Conservation (phyloP, 352 stramenopile genomes). For the Blastocystis sp. region DNA sequence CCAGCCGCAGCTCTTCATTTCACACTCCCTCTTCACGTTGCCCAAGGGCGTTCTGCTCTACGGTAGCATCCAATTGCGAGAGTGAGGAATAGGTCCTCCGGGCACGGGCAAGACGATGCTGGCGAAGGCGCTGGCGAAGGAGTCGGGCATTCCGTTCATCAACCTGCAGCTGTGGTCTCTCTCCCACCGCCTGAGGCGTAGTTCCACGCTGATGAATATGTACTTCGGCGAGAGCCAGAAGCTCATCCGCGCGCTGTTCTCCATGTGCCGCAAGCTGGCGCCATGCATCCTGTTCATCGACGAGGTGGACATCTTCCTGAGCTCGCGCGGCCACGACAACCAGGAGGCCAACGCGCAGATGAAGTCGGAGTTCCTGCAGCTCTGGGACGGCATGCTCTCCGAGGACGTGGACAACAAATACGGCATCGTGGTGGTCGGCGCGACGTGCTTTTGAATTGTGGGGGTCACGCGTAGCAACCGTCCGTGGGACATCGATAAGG, state of each 20-base stretch:
- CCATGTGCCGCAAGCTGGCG: conserved; percentile 80
- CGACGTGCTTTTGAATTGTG: background rate
- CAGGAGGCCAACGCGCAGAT: conserved; percentile 66
- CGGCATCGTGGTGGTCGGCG: conserved; percentile 59
- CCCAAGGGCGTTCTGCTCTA: conserved; percentile 85
- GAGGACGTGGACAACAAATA: conserved; percentile 71
- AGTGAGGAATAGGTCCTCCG: conserved; percentile 77
- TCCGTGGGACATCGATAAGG: conserved; percentile 75
- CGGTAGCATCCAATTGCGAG: background rate
- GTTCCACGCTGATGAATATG: conserved; percentile 69
- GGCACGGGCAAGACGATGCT: conserved; percentile 87
- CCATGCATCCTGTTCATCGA: conserved; percentile 87
- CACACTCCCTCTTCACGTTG: conserved; percentile 77
- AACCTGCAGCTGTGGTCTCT: conserved; percentile 50
- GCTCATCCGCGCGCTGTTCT: conserved; percentile 81
- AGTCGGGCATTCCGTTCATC: conserved; percentile 75
- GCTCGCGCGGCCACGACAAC: conserved; percentile 76
- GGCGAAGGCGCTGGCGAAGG: conserved; percentile 85
- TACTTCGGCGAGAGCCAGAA: conserved; percentile 77
- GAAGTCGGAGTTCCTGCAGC: conserved; percentile 79
- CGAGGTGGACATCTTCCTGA: conserved; percentile 86
- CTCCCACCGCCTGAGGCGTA: background rate
- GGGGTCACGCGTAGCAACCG: conserved; percentile 20
- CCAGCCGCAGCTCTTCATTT: conserved; percentile 80
- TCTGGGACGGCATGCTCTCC: conserved; percentile 82